Conservation (phyloP, 192 early-diverging fungal genomes). For the Entomortierella parvispora region DNA sequence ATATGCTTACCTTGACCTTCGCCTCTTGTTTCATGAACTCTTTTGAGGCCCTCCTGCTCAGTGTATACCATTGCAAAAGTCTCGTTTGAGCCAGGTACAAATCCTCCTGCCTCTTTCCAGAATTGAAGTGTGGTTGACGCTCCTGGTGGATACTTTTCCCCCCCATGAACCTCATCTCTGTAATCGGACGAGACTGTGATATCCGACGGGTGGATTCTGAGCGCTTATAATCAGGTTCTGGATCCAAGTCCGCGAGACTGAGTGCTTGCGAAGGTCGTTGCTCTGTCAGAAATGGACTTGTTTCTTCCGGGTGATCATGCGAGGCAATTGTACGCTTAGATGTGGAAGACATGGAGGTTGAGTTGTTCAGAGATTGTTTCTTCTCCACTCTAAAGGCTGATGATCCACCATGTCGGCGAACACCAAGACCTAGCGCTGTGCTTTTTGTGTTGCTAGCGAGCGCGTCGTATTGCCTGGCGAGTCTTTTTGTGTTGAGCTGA, state of each 20-base stretch:
- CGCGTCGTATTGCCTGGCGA: constrained; percentile 13
- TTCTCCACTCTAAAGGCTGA: constrained; percentile 6
- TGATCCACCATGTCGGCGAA: constrained; percentile 9
- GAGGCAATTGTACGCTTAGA: no score
- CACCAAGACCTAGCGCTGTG: neutral
- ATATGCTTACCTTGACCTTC: constrained; percentile 26
- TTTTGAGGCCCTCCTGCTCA: constrained; percentile 6
- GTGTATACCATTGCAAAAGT: constrained; percentile 33
- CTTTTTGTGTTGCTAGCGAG: constrained; percentile 2
- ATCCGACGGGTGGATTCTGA: no score
- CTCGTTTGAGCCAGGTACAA: constrained; percentile 37
- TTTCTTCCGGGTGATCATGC: no score
- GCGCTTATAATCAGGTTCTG: no score
- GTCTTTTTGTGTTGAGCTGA: constrained; percentile 12
- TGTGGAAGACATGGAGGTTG: no score
- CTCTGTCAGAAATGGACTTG: no score
- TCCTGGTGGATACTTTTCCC: constrained; percentile 21
- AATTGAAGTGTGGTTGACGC: neutral
- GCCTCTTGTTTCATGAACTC: constrained; percentile 24
- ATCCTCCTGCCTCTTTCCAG: constrained; percentile 30
- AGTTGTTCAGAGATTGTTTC: neutral
- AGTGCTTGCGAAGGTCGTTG: no score
- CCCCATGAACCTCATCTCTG: neutral
- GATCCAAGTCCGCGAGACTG: no score
- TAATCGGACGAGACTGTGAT: no score